These are phyloP conservation scores for Allium fistulosum DNA, from an alignment of 106 monocot species.

Conservation along the genomic window DNA sequence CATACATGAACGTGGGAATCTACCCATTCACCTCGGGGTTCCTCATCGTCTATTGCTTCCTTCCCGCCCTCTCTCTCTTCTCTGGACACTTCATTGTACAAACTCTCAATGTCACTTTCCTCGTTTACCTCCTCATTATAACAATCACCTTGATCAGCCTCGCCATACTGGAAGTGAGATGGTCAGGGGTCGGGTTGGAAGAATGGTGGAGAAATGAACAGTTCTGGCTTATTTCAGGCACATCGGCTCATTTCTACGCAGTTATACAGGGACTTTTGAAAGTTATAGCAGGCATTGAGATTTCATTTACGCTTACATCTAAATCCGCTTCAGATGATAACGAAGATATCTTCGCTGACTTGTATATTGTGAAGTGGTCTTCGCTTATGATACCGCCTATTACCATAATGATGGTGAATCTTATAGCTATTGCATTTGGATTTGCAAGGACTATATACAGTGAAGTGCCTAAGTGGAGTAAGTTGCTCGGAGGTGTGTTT, in stretches of 20 bases:
- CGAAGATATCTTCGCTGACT: slow-evolving; percentile 54
- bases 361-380: slow-evolving; percentile 61
- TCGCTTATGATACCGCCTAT: slow-evolving; percentile 68
- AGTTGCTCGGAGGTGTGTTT: slow-evolving; percentile 52
- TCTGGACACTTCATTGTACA: slow-evolving; percentile 38
- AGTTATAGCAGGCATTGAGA: slow-evolving; percentile 37
- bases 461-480: slow-evolving; percentile 49
- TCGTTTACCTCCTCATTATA: slow-evolving; percentile 54
- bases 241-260: slow-evolving; percentile 52
- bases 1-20: slow-evolving; percentile 40
- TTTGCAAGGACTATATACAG: slow-evolving; percentile 56
- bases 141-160: slow-evolving; percentile 34
- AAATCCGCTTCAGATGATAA: slow-evolving; percentile 48
- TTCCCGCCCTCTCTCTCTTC: slow-evolving; percentile 71
- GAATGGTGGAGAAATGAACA: slow-evolving; percentile 79
- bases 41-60: slow-evolving; percentile 70
- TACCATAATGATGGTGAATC: slow-evolving; percentile 66
- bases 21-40: slow-evolving; percentile 71
- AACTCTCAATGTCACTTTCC: slow-evolving; percentile 21
- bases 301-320: slow-evolving; percentile 60
- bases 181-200: slow-evolving; percentile 56
- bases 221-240: slow-evolving; percentile 78
- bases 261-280: slow-evolving; percentile 56
- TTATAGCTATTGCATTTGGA: slow-evolving; percentile 48
- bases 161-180: slow-evolving; percentile 54